phyloP scores from a whole-genome alignment of 2,329 filamentous ascomycete genomes.

The Colletotrichum kahawae region DNA sequence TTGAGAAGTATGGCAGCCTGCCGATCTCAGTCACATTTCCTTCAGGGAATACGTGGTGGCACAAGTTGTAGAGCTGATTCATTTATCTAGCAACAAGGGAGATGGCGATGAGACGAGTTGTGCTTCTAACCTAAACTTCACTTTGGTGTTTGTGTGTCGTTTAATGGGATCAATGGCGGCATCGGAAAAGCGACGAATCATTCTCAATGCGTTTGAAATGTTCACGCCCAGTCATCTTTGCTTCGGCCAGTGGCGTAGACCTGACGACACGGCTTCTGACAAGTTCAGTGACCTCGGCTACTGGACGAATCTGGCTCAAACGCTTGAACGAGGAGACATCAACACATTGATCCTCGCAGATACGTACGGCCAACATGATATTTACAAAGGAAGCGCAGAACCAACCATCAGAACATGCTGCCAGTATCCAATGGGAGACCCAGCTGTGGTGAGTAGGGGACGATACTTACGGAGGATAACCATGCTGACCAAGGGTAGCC shows the following conservation, averaged over 20 bases:
- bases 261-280: neutral
- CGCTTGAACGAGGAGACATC: constrained; percentile 66
- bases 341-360: constrained; percentile 71
- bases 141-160: accelerated
- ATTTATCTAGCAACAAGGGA: neutral
- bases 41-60: neutral
- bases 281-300: constrained; percentile 39
- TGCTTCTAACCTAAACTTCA: neutral
- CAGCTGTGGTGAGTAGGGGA: constrained; percentile 53
- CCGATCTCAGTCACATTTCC: neutral
- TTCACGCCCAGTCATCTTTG: constrained; percentile 4
- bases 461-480: neutral
- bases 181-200: neutral
- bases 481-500: neutral
- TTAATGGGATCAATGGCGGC: accelerated
- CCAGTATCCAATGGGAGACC: constrained; percentile 70
- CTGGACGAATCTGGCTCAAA: constrained; percentile 68
- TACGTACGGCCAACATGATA: constrained; percentile 58
- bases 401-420: constrained; percentile 60
- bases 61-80: neutral
- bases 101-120: neutral
- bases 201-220: constrained; percentile 8
- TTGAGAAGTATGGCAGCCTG: neutral
- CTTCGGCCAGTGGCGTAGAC: constrained; percentile 6
- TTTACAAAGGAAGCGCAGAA: constrained; percentile 59